These are phyloP conservation scores for Capsicum pubescens DNA, from an alignment of 257 asterid species.

Conservation along the genomic window DNA sequence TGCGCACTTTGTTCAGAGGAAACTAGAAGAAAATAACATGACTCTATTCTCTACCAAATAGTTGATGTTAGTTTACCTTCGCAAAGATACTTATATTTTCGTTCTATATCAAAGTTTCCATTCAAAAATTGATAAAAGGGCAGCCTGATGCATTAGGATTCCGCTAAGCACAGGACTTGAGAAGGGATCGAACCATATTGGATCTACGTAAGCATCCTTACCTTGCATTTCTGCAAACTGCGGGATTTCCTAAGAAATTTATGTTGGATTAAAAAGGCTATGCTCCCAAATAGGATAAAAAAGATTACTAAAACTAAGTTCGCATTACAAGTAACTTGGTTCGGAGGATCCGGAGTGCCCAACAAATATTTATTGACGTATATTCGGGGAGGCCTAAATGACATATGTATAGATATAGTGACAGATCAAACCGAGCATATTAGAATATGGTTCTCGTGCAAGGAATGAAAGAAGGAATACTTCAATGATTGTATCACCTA, in stretches of 20 bases:
- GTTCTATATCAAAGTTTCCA: not conserved
- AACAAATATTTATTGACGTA: not conserved
- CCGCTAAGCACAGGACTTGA: no score
- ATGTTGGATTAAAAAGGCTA: not conserved
- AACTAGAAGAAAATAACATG: not conserved
- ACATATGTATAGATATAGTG: not conserved
- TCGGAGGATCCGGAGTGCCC: not conserved
- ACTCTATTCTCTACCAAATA: not conserved
- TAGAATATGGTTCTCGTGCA: not conserved
- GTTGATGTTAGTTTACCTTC: not conserved
- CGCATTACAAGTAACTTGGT: not conserved
- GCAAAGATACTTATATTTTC: not conserved
- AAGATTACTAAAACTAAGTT: not conserved
- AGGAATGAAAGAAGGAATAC: constrained; percentile 9
- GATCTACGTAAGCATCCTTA: not conserved
- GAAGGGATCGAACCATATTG: not conserved
- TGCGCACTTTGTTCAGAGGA: not conserved
- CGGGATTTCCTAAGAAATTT: not conserved
- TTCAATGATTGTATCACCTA: constrained; percentile 3
- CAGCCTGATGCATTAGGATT: no score
- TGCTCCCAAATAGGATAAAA: not conserved
- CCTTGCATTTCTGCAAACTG: not conserved
- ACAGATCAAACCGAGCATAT: constrained; percentile 6
- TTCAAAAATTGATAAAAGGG: not conserved
- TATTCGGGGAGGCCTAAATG: not conserved